Evolutionary conservation across 257 asterid genomes (phyloP), one percentile per base, ranked within the genome.

Genomic region (Fraxinus quadrangulata): DNA sequence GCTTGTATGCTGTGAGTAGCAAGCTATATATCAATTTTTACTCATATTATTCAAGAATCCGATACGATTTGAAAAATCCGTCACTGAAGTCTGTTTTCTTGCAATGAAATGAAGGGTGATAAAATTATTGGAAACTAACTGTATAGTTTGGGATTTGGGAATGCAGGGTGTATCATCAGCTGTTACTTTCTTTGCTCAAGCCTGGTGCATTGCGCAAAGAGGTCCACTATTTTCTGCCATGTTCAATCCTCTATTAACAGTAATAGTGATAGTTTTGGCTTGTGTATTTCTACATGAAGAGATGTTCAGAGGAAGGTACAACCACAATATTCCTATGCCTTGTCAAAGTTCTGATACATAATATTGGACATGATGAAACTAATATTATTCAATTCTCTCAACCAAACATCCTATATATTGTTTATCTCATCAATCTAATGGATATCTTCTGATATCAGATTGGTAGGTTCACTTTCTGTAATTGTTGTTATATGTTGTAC

Each of bases 291-390:
- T 83, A 84, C 87, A 86, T 28, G 97, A 93, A 85, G 86, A 91
- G 78, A 77, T 91, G 83, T 91, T 87, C 84, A 76, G 75, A 5
- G 97, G 97, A 81, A 89, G 97, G 97, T 91, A 87, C 71, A 66
- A 0, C 17, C n/a, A 14, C 2, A 37, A 2, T 16, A 72, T 39
- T 10, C 6, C 9, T 19, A 17, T 6, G 6, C 26, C 8, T 6
- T 36, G 40, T 36, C 40, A 11, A 31, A 5, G 5, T 28, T 28
- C 26, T 17, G 1, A 19, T 49, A 54, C 65, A 19, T 5, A n/a
- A 21, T 54, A 54, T 6, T 54, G 6, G 2, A 54, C 1, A 54
- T 73, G 4, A 19, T 71, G 2, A 1, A 33, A 5, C 6, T 24
- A 42, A 8, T 42, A 10, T 0, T 40, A 8, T 40, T 10, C 13